Percentiles rank a stretch among this genome's conserved stretches.
phyloP scores from a whole-genome alignment of 106 monocot species.

The Amphibolis antarctica region DNA sequence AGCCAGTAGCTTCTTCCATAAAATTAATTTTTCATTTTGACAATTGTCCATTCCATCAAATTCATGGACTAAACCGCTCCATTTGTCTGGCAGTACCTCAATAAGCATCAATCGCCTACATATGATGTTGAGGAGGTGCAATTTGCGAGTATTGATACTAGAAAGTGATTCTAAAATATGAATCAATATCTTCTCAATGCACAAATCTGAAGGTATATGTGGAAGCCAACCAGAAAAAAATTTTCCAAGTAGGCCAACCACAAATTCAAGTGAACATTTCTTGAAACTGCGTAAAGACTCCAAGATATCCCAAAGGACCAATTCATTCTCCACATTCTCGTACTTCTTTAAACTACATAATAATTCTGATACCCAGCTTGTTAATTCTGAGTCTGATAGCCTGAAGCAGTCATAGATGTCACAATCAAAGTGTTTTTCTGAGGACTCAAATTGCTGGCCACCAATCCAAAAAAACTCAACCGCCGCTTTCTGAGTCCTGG shows the following conservation, averaged over 20 bases:
- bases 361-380: constrained; percentile 49
- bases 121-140: constrained; percentile 61
- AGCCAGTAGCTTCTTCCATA: constrained; percentile 40
- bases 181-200: constrained; percentile 26
- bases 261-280: constrained; percentile 26
- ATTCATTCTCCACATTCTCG: constrained; percentile 30
- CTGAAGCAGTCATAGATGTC: constrained; percentile 1
- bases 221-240: constrained; percentile 64
- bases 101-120: constrained; percentile 45
- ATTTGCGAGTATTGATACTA: constrained; percentile 30
- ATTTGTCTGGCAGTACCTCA: constrained; percentile 10
- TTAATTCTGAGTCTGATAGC: constrained; percentile 28
- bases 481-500: constrained; percentile 77
- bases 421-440: constrained; percentile 14
- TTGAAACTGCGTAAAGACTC: constrained; percentile 29
- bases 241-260: constrained; percentile 35
- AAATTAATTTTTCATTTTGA: not conserved
- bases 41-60: constrained; percentile 6
- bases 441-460: constrained; percentile 20
- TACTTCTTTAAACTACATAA: constrained; percentile 41
- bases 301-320: constrained; percentile 56
- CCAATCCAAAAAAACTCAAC: constrained; percentile 59
- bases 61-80: not conserved
- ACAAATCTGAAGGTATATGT: constrained; percentile 12
- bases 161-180: constrained; percentile 14